Conservation (phyloP, 805 yeast species). For the Brettanomyces sp. region DNA sequence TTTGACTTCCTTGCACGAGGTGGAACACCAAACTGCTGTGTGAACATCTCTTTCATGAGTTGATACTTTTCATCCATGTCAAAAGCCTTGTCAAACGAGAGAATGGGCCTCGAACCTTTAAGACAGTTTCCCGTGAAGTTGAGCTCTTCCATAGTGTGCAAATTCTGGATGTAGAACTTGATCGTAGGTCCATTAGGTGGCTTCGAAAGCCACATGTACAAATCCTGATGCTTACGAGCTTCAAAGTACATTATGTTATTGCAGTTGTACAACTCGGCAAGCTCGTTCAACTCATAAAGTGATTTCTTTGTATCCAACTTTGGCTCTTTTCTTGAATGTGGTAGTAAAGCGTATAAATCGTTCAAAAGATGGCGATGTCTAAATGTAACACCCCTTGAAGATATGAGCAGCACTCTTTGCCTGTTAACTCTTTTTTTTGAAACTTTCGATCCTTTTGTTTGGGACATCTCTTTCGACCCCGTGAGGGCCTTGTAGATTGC, state of each 20-base stretch:
- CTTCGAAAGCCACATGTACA: slow-evolving; percentile 89
- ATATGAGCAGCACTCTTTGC: slow-evolving; percentile 80
- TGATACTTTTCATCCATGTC: slow-evolving; percentile 57
- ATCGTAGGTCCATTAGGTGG: slow-evolving; percentile 98
- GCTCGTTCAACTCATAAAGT: slow-evolving; percentile 81
- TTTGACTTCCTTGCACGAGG: slow-evolving; percentile 85
- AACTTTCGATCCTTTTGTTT: slow-evolving; percentile 24
- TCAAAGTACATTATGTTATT: slow-evolving; percentile 91
- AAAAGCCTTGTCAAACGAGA: slow-evolving; percentile 80
- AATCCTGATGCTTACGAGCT: slow-evolving; percentile 91
- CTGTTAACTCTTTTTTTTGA: slow-evolving; percentile 61
- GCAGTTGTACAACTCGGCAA: slow-evolving; percentile 95
- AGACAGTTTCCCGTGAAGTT: slow-evolving; percentile 95
- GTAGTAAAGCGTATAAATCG: slow-evolving; percentile 71
- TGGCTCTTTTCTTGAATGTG: slow-evolving; percentile 95
- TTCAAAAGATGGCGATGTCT: slow-evolving; percentile 91
- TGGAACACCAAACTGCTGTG: slow-evolving; percentile 89
- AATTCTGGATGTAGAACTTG: slow-evolving; percentile 87
- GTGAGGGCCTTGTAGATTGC: slow-evolving; percentile 59
- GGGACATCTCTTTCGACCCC: slow-evolving; percentile 26
- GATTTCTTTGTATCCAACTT: slow-evolving; percentile 90
- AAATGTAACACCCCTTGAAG: slow-evolving; percentile 90
- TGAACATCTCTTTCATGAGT: slow-evolving; percentile 74
- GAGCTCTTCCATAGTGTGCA: slow-evolving; percentile 92
- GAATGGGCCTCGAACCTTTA: slow-evolving; percentile 88